Percentiles rank a stretch among this genome's conserved stretches.
Conservation (phyloP, 441 rosid species). For the Bocquillonia castaneifolia region DNA sequence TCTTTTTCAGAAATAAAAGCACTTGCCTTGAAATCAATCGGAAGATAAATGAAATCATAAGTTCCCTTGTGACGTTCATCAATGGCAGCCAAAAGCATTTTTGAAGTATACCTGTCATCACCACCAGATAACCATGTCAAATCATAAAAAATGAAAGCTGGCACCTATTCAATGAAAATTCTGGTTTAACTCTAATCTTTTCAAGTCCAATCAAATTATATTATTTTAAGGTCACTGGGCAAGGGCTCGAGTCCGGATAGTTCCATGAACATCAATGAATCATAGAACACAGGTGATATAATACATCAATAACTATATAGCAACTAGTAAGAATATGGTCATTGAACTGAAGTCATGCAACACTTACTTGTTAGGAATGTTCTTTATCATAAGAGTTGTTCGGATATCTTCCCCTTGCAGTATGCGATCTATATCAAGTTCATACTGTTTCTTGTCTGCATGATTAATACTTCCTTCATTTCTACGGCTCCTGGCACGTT, state of each 20-base stretch:
- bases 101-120: conserved; percentile 57
- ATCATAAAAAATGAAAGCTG: background rate
- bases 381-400: conserved; percentile 75
- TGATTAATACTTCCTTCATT: conserved; percentile 49
- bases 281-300: background rate
- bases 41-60: conserved; percentile 62
- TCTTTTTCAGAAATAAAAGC: conserved; percentile 9
- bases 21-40: conserved; percentile 70
- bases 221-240: background rate
- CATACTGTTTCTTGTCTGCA: conserved; percentile 60
- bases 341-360: conserved; percentile 5
- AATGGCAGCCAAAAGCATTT: conserved; percentile 69
- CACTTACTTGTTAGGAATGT: conserved; percentile 74
- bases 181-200: background rate
- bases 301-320: background rate
- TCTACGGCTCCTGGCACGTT: conserved; percentile 52
- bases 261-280: conserved; percentile 7
- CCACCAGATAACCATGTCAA: conserved; percentile 9
- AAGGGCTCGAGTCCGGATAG: background rate
- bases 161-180: background rate
- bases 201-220: background rate
- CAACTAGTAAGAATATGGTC: background rate
- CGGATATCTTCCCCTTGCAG: conserved; percentile 54
- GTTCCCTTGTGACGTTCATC: conserved; percentile 61
- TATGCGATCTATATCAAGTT: conserved; percentile 59